A percentile compares a stretch with the other conserved stretches of the same genome.
These are phyloP conservation scores for Stipa capillata DNA, from an alignment of 176 grass and related monocot species.

Conservation along the genomic window DNA sequence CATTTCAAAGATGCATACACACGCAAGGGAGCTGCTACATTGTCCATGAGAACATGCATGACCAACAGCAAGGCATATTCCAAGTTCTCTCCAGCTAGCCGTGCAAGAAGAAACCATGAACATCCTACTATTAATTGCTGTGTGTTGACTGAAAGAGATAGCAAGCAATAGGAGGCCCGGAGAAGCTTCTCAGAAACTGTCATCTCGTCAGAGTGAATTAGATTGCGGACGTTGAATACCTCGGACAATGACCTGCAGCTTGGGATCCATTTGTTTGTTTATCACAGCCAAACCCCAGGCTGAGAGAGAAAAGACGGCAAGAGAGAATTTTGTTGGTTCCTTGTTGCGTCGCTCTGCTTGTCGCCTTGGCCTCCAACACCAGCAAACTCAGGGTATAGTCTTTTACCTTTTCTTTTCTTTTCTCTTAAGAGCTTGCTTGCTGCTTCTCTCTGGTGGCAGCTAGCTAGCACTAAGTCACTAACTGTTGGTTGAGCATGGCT, in stretches of 20 bases:
- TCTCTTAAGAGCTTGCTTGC: not conserved
- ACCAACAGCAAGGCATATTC: slow-evolving; percentile 5
- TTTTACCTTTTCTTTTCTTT: not conserved
- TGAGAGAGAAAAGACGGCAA: not conserved
- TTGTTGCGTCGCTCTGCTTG: not conserved
- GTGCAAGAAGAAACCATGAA: not conserved
- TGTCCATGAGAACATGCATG: no score
- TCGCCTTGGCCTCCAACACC: not conserved
- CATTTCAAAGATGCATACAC: not conserved
- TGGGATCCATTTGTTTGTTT: not conserved
- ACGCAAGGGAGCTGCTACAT: no score
- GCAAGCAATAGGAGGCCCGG: not conserved
- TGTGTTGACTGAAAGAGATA: not conserved
- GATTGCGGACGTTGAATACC: not conserved
- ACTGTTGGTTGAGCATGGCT: not conserved
- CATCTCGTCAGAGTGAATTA: no score
- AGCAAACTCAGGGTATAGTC: not conserved
- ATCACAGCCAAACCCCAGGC: not conserved
- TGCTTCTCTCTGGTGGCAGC: not conserved
- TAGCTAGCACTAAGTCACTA: no score
- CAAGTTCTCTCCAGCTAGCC: not conserved
- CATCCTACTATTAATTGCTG: not conserved
- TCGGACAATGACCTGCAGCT: not conserved
- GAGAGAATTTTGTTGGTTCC: not conserved
- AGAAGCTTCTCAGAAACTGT: not conserved